Percentiles rank a stretch among this genome's conserved stretches.
Conservation (phyloP, 192 early-diverging fungal genomes). For the Backusella morwellensis region DNA sequence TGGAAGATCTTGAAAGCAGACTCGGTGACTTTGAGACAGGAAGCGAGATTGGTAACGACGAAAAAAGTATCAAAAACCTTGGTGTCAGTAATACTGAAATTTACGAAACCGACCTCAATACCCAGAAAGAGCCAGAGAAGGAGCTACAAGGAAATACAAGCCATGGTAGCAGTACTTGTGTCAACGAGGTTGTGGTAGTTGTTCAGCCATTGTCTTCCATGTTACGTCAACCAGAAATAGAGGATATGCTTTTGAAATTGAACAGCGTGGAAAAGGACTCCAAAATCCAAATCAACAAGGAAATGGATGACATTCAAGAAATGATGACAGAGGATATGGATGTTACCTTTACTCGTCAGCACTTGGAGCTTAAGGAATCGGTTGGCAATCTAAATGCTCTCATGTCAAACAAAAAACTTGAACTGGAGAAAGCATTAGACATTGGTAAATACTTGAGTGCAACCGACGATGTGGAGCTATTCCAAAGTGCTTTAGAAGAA, state of each 20-base stretch:
- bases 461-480: constrained; percentile 37
- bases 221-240: constrained; percentile 15
- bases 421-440: constrained; percentile 26
- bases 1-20: constrained; percentile 6
- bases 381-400: constrained; percentile 20
- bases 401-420: constrained; percentile 30
- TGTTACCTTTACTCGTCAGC: constrained; percentile 30
- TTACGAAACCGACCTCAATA: background rate
- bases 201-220: background rate
- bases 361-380: constrained; percentile 26
- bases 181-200: background rate
- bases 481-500: constrained; percentile 38
- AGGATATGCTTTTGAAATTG: constrained; percentile 3
- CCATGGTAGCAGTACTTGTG: background rate
- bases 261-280: constrained; percentile 3
- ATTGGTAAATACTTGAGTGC: constrained; percentile 31
- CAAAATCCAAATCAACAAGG: constrained; percentile 1
- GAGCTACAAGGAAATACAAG: background rate
- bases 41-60: background rate
- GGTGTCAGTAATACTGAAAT: background rate
- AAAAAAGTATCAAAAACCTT: background rate
- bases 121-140: background rate
- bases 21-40: background rate
- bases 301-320: background rate
- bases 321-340: constrained; percentile 14